Evolutionary conservation across 2,329 filamentous ascomycete species (phyloP).

Genomic region (Fusarium avenaceum): DNA sequence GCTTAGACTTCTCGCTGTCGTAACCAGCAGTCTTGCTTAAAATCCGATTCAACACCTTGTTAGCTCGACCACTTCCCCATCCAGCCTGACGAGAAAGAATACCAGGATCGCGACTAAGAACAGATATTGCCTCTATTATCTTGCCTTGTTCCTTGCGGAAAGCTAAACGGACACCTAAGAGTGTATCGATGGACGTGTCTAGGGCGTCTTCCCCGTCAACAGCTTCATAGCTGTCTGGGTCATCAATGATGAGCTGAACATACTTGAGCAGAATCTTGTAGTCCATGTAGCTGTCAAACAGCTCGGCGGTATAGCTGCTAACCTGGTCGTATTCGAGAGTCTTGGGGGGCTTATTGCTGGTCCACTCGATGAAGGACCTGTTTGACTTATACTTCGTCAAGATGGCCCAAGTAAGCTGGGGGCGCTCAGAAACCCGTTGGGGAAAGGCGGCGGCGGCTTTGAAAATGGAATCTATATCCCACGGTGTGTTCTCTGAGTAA

Average conservation of each 20-base stretch:
- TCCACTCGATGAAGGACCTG: background rate
- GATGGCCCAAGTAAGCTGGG: constrained; percentile 3
- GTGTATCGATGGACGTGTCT: background rate
- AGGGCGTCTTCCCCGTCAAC: background rate
- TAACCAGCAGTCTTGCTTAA: background rate
- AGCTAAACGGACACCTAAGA: background rate
- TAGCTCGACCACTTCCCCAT: background rate
- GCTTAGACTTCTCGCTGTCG: no score
- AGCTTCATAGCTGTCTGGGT: background rate
- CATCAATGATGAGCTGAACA: background rate
- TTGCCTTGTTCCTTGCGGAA: background rate
- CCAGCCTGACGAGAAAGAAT: background rate
- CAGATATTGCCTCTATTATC: background rate
- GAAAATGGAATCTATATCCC: constrained; percentile 7
- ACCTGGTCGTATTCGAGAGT: background rate
- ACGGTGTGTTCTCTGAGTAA: background rate
- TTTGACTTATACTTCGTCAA: constrained; percentile 7
- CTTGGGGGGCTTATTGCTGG: background rate
- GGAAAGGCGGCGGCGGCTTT: background rate
- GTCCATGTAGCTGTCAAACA: constrained; percentile 6
- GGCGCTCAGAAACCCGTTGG: background rate
- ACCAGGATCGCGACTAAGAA: background rate
- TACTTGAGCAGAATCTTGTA: constrained; percentile 8
- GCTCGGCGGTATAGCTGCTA: background rate
- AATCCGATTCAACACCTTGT: background rate